Base-by-base conservation (phyloP, 192 early-diverging fungal genomes). In the Coemansia sp. region DNA sequence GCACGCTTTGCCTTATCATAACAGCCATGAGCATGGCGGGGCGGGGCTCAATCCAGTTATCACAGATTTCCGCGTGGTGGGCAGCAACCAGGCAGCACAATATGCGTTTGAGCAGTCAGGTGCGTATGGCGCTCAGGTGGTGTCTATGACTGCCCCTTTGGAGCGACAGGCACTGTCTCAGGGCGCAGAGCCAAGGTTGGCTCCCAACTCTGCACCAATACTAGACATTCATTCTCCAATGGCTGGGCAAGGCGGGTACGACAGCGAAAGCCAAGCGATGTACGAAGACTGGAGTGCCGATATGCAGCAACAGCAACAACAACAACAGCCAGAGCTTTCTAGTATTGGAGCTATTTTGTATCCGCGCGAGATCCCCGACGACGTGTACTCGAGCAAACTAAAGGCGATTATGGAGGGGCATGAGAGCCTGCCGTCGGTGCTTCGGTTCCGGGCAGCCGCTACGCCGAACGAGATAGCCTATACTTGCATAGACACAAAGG, bases 401-500 rank as follows among this genome's bases (percentile, higher is more conserved):
- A 68, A 68, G 37, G 52, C 61, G 22, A 49, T 84, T 2, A 80
- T 92, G 78, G 63, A 72, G 4, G 49, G 67, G 1, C 93, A 93
- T 64, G n/a, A 70, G 2, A 90, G 78, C 50, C 78, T 95, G 61
- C 86, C 90, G 27, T 82, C 86, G 41, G 71, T 94, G 2, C 73
- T 94, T 35, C 77, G 88, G 47, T 87, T 87, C 68, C 84, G 92
- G 9, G 90, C 88, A 0, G 61, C 84, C 13, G 84, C 83, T 11
- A 89, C 87, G 39, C 80, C 84, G 58, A 82, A 80, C 29, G 66
- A 69, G 12, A 75, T 83, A 18, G 91, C 91, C 1, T 93, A 91
- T 61, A 80, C 88, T 10, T 75, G 86, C 16, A 76, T 93, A 1
- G 93, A 95, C 70, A 71, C 80, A 39, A 93, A 92, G 56, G 93